Conservation (phyloP, 495 filamentous ascomycete species). For the Penicillium chermesinum region DNA sequence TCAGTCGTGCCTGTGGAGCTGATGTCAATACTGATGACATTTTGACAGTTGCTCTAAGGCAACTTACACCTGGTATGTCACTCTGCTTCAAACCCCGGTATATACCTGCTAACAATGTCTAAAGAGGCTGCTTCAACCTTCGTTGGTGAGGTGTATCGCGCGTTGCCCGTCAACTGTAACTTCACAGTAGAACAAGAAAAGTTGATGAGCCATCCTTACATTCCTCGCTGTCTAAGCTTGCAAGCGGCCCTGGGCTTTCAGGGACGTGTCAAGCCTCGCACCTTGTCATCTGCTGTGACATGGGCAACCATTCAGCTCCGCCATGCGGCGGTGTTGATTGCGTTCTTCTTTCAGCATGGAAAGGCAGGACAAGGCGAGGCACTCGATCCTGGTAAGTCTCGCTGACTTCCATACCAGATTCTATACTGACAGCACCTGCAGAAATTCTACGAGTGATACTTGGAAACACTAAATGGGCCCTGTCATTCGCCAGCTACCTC, state of each 20-base stretch:
- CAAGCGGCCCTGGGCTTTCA: constrained; percentile 64
- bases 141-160: constrained; percentile 58
- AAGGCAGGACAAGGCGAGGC: constrained; percentile 48
- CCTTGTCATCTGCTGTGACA: constrained; percentile 63
- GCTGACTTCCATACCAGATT: not conserved
- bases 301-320: constrained; percentile 68
- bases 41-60: constrained; percentile 54
- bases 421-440: constrained; percentile 5
- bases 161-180: constrained; percentile 63
- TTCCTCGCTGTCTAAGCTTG: constrained; percentile 66
- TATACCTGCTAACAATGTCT: not conserved
- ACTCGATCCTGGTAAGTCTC: constrained; percentile 57
- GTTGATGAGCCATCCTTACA: constrained; percentile 59
- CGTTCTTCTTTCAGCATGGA: constrained; percentile 50
- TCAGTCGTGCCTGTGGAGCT: constrained; percentile 49
- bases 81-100: not conserved
- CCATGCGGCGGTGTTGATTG: constrained; percentile 62
- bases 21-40: constrained; percentile 69
- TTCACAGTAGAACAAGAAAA: constrained; percentile 66
- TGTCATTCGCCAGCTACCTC: constrained; percentile 64
- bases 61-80: constrained; percentile 47
- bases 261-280: constrained; percentile 53
- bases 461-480: constrained; percentile 55
- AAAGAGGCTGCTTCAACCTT: constrained; percentile 46
- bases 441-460: constrained; percentile 40